Evolutionary conservation across 1,139 yeast genomes (phyloP).

Genomic region (Blastobotrys elegans): DNA sequence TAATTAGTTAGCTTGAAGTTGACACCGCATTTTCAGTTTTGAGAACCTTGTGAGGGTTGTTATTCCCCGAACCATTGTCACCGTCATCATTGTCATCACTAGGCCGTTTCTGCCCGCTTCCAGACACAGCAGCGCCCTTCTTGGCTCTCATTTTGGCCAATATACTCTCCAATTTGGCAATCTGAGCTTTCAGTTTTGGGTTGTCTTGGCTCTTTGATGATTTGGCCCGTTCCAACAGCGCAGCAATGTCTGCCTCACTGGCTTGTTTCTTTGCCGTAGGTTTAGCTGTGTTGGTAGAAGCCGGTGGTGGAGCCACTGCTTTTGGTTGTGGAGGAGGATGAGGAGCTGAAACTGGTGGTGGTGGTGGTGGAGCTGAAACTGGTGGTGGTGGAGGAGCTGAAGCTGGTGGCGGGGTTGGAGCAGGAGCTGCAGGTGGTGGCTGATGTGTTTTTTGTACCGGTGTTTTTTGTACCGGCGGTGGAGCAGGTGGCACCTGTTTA

Average conservation of each 20-base stretch:
- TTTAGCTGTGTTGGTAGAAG: neutral
- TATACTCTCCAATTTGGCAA: constrained; percentile 3
- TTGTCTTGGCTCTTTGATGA: neutral
- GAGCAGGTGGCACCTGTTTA: constrained; percentile 1
- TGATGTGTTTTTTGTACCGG: neutral
- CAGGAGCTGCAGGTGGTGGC: constrained; percentile 8
- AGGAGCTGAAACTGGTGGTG: neutral
- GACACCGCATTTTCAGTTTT: neutral
- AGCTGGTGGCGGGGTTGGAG: constrained; percentile 4
- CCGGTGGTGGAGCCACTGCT: neutral
- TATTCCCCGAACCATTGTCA: neutral
- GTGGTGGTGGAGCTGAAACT: neutral
- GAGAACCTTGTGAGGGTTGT: neutral
- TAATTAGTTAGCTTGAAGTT: too few relatives aligned
- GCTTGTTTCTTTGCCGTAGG: neutral
- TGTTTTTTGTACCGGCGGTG: constrained; percentile 5
- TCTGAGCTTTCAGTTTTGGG: neutral
- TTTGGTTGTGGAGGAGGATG: neutral
- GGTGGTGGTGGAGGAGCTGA: neutral
- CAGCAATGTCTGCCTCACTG: constrained; percentile 5
- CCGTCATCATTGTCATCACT: neutral
- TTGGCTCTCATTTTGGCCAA: neutral
- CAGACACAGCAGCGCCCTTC: constrained; percentile 32
- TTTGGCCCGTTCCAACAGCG: constrained; percentile 5
- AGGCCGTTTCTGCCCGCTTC: neutral